phyloP scores from a whole-genome alignment of 2,329 filamentous ascomycete species.

The Aspergillus fumigatiaffinis region DNA sequence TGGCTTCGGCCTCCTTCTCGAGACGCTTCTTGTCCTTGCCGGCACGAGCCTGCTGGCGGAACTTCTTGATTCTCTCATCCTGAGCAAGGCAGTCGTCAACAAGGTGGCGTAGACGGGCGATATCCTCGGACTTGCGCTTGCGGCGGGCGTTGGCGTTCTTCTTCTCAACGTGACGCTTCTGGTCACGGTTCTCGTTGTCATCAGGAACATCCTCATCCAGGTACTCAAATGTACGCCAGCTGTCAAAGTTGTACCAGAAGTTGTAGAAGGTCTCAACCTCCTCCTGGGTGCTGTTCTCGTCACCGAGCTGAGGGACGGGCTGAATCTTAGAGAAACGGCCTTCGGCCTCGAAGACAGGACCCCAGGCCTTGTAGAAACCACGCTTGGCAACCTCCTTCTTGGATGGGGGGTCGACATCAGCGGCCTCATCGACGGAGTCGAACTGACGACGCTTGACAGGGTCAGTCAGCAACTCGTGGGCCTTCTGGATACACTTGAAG shows the following conservation, averaged over 20 bases:
- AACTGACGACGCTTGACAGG: conserved; percentile 90
- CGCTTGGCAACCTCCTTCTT: conserved; percentile 86
- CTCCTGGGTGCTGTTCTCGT: conserved; percentile 78
- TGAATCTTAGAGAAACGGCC: conserved; percentile 86
- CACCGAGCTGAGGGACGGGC: conserved; percentile 81
- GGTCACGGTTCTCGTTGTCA: conserved; percentile 97
- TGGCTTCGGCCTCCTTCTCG: conserved; percentile 88
- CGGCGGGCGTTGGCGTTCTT: conserved; percentile 97
- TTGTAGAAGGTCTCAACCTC: conserved; percentile 97
- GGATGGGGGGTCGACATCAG: conserved; percentile 83
- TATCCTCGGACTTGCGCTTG: conserved; percentile 99
- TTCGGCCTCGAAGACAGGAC: conserved; percentile 84
- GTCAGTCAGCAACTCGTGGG: conserved; percentile 88
- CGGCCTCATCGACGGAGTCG: conserved; percentile 92
- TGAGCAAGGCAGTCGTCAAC: conserved; percentile 79
- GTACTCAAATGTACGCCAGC: conserved; percentile 96
- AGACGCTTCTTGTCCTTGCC: conserved; percentile 93
- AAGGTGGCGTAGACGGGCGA: conserved; percentile 78
- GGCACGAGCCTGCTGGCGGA: conserved; percentile 86
- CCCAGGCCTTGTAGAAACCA: conserved; percentile 96
- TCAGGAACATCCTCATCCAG: conserved; percentile 98
- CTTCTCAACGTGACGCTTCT: conserved; percentile 96
- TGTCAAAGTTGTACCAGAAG: conserved; percentile 99
- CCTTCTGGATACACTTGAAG: conserved; percentile 99
- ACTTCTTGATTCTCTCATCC: conserved; percentile 96